Evolutionary conservation across 805 yeast species (phyloP), one percentile per base, ranked within the genome.

Genomic region (Tetrapisispora nanseiensis): DNA sequence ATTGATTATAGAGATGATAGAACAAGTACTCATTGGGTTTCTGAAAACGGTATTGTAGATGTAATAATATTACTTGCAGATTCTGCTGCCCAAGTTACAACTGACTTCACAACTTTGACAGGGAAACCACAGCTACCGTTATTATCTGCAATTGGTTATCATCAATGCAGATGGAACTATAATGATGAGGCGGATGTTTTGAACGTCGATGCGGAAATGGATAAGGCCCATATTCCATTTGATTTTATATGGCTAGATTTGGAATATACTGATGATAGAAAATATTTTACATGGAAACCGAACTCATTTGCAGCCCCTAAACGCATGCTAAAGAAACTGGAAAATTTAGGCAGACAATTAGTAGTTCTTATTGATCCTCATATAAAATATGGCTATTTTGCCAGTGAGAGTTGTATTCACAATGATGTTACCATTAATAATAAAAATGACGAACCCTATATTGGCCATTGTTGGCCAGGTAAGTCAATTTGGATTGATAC

Each of bases 381-480:
- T 62, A 66, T 92, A 39, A 89, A 87, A 57, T 69, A 69, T 0
- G 80, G 72, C 7, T 89, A 89, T 60, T 64, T 65, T 13, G 75
- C 86, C 1, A 81, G 86, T 54, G 71, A 81, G 2, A 58, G 50
- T 1, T 58, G 86, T 20, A 62, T 59, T 6, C 51, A 66, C 12
- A 54, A 69, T 8, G 55, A 63, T 5, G 55, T 75, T 8, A 76
- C 75, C 0, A 68, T 86, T 18, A 60, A 66, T 46, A 66, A 74
- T 38, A 59, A 62, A 18, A 49, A 59, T 2, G 80, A 77, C 21
- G 57, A 68, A 1, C 63, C 75, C 2, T 89, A 69, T 59, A 69
- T 75, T 39, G 97, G 96, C 3, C 94, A 86, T 60, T 92, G 97
- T 62, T 92, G 98, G 98, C 97, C 98, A 2, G 98, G 97, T 1